These are phyloP conservation scores for Potentilla sterilis DNA, from an alignment of 306 rosid species.

Conservation along the genomic window DNA sequence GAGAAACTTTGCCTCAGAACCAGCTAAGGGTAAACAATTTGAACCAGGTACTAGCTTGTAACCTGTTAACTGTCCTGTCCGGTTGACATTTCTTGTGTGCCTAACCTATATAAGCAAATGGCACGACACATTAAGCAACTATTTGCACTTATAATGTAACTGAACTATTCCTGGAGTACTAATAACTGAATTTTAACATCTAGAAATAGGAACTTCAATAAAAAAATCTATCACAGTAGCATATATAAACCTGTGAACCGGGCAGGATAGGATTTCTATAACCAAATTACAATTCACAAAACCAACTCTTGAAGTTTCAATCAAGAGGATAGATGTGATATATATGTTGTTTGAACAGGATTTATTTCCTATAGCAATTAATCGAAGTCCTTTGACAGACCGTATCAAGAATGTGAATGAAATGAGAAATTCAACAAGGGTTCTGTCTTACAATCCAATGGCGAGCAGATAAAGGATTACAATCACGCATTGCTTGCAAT, in stretches of 20 bases:
- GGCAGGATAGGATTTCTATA: background rate
- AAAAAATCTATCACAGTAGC: background rate
- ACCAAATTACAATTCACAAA: background rate
- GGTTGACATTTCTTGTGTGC: conserved; percentile 75
- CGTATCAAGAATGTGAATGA: conserved; percentile 3
- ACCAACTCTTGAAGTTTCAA: background rate
- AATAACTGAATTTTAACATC: background rate
- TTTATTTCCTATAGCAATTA: background rate
- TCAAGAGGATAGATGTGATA: background rate
- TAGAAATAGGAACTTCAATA: background rate
- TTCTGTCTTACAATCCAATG: conserved; percentile 70
- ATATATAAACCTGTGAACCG: background rate
- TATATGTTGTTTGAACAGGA: background rate
- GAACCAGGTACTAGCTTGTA: conserved; percentile 81
- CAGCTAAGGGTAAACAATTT: conserved; percentile 76
- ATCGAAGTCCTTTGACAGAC: background rate
- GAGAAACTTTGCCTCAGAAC: conserved; percentile 76
- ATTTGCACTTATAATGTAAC: background rate
- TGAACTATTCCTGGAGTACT: background rate
- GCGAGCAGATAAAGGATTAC: conserved; percentile 70
- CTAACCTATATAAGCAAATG: conserved; percentile 46
- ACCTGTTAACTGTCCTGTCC: conserved; percentile 76
- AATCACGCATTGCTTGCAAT: conserved; percentile 73
- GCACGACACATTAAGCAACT: background rate
- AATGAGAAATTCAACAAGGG: conserved; percentile 7